Percentiles rank a stretch among this genome's conserved stretches.
phyloP scores from a whole-genome alignment of 1,139 yeast genomes.

The Tardiomyces blankii region DNA sequence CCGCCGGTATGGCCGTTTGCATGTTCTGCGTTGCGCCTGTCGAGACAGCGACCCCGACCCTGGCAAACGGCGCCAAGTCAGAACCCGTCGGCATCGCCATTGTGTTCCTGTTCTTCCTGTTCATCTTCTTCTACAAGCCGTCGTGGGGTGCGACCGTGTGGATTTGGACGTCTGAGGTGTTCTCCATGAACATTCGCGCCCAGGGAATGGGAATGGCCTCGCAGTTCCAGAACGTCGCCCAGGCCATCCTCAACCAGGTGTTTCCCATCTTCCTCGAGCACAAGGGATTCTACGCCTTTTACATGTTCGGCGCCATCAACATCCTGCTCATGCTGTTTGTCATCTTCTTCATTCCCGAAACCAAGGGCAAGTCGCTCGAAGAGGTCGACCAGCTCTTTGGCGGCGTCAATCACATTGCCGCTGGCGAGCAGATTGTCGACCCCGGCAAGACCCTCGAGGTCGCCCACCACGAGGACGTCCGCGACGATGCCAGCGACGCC shows the following conservation, averaged over 20 bases:
- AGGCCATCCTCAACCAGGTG: slow-evolving; percentile 67
- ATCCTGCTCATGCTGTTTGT: slow-evolving; percentile 42
- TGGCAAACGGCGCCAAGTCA: slow-evolving; percentile 6
- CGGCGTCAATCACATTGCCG: slow-evolving; percentile 1
- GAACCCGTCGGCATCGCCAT: slow-evolving; percentile 39
- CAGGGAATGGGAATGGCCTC: slow-evolving; percentile 81
- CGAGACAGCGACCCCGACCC: slow-evolving; percentile 41
- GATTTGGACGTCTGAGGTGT: slow-evolving; percentile 81
- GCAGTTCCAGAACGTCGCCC: slow-evolving; percentile 79
- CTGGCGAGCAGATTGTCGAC: slow-evolving; percentile 1
- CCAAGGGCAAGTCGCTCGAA: slow-evolving; percentile 30
- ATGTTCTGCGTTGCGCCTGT: slow-evolving; percentile 58
- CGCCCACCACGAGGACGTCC: neutral
- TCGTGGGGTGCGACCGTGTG: slow-evolving; percentile 92
- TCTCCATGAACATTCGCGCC: slow-evolving; percentile 76
- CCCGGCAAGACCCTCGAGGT: neutral
- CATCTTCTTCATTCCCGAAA: slow-evolving; percentile 36
- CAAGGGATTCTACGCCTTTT: slow-evolving; percentile 76
- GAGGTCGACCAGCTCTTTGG: slow-evolving; percentile 34
- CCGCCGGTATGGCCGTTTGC: slow-evolving; percentile 64
- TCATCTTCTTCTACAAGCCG: slow-evolving; percentile 63
- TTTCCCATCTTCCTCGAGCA: slow-evolving; percentile 67
- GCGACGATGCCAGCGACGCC: neutral
- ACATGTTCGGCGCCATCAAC: slow-evolving; percentile 86
- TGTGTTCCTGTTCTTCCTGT: slow-evolving; percentile 36